Evolutionary conservation across 1,284 basidiomycete species (phyloP).

Genomic region (Xerocomus minutiporus): DNA sequence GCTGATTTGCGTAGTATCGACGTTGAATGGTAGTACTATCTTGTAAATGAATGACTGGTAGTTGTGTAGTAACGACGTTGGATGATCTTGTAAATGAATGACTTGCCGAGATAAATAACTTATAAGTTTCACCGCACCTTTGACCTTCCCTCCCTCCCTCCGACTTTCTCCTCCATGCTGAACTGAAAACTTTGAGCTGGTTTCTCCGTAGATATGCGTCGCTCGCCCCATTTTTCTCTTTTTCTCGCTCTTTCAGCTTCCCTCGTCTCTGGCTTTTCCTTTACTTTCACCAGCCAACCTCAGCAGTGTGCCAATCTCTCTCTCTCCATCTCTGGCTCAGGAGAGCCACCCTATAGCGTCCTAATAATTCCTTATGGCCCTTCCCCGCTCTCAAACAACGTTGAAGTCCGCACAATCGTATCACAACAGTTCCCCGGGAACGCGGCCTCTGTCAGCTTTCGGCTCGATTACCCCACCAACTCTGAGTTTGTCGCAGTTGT

Average conservation of each 20-base stretch:
- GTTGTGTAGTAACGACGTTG: too few relatives aligned
- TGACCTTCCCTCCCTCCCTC: background rate
- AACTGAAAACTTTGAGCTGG: conserved; percentile 5
- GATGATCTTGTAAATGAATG: too few relatives aligned
- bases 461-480: conserved; percentile 59
- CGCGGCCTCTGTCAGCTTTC: conserved; percentile 45
- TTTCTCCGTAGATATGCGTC: conserved; percentile 13
- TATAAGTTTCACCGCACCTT: background rate
- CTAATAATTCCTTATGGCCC: conserved; percentile 65
- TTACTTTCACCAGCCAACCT: conserved; percentile 53
- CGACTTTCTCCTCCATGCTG: background rate
- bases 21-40: background rate
- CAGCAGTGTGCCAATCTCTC: conserved; percentile 62
- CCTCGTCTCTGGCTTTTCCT: conserved; percentile 42
- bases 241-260: conserved; percentile 17
- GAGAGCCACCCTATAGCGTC: conserved; percentile 59
- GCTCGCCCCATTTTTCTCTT: conserved; percentile 1
- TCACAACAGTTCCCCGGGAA: conserved; percentile 47
- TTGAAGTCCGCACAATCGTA: conserved; percentile 63
- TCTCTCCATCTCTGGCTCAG: conserved; percentile 47
- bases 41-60: background rate
- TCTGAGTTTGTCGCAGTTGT: conserved; percentile 75
- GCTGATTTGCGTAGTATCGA: background rate
- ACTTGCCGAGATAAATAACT: background rate
- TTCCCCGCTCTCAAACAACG: conserved; percentile 51